Evolutionary conservation across 2,329 filamentous ascomycete species (phyloP).

Genomic region (Monilinia fructigena): DNA sequence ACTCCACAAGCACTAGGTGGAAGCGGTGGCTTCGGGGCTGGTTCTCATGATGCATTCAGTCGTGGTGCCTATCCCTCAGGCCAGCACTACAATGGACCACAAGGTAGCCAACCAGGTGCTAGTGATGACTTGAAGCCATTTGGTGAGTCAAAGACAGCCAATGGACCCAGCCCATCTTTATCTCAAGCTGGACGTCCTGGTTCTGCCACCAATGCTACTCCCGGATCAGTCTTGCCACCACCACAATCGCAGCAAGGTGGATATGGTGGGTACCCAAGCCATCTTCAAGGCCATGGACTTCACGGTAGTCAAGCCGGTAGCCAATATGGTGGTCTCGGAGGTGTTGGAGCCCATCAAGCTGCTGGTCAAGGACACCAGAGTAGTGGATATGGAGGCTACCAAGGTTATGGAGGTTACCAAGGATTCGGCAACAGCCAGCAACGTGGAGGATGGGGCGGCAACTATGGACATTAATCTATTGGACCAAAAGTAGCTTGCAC

Average conservation of each 20-base stretch:
- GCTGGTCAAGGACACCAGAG: slow-evolving; percentile 44
- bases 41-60: slow-evolving; percentile 39
- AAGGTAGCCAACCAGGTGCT: slow-evolving; percentile 37
- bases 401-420: slow-evolving; percentile 46
- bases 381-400: slow-evolving; percentile 47
- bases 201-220: slow-evolving; percentile 41
- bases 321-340: slow-evolving; percentile 46
- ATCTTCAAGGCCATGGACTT: slow-evolving; percentile 40
- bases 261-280: slow-evolving; percentile 41
- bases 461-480: slow-evolving; percentile 40
- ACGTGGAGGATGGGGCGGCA: slow-evolving; percentile 50
- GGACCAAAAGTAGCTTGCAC: slow-evolving; percentile 11
- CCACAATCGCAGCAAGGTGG: slow-evolving; percentile 40
- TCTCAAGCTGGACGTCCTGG: slow-evolving; percentile 41
- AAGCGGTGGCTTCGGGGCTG: slow-evolving; percentile 38
- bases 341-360: slow-evolving; percentile 49
- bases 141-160: slow-evolving; percentile 40
- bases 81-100: slow-evolving; percentile 38
- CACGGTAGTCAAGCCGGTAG: slow-evolving; percentile 40
- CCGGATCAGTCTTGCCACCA: slow-evolving; percentile 40
- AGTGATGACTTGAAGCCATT: slow-evolving; percentile 42
- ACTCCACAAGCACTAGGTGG: slow-evolving; percentile 39
- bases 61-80: slow-evolving; percentile 40
- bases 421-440: slow-evolving; percentile 42
- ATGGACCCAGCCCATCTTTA: slow-evolving; percentile 41